Percentiles rank a stretch among this genome's conserved stretches.
Conservation (phyloP, 1,139 yeast species). For the Candida sp. region DNA sequence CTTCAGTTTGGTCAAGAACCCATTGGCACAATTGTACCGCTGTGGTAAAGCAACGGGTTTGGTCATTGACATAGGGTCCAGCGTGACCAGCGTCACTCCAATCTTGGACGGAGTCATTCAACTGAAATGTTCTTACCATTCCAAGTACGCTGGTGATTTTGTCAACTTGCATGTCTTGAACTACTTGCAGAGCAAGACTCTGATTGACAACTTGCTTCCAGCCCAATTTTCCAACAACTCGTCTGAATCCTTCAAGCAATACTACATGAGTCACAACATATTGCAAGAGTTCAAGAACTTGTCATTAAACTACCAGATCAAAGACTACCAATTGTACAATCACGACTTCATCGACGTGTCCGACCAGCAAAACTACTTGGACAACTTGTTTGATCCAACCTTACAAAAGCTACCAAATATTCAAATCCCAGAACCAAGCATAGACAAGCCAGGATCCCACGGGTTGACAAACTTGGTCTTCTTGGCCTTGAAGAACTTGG, state of each 20-base stretch:
- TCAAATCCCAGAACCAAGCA: slow-evolving; percentile 39
- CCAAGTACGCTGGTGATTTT: slow-evolving; percentile 74
- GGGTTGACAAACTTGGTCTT: slow-evolving; percentile 47
- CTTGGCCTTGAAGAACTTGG: slow-evolving; percentile 40
- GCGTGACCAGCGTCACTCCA: slow-evolving; percentile 68
- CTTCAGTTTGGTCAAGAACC: slow-evolving; percentile 70
- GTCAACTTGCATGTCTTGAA: slow-evolving; percentile 57
- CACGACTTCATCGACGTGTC: slow-evolving; percentile 39
- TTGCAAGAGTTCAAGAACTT: slow-evolving; percentile 43
- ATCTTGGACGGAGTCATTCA: slow-evolving; percentile 72
- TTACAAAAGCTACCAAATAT: slow-evolving; percentile 35
- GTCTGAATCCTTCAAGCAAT: slow-evolving; percentile 52
- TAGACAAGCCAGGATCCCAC: slow-evolving; percentile 42
- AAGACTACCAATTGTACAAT: slow-evolving; percentile 54
- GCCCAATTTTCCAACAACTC: slow-evolving; percentile 20
- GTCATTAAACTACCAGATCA: slow-evolving; percentile 20
- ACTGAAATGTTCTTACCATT: slow-evolving; percentile 59
- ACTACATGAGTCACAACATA: slow-evolving; percentile 42
- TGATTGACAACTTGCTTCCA: slow-evolving; percentile 33
- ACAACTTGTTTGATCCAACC: slow-evolving; percentile 60
- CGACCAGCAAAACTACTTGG: slow-evolving; percentile 49
- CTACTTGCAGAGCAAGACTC: slow-evolving; percentile 36
- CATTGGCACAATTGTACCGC: slow-evolving; percentile 71
- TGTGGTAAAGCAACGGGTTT: slow-evolving; percentile 71
- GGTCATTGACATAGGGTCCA: slow-evolving; percentile 71